These are phyloP conservation scores for Colletotrichum karsti DNA, from an alignment of 2,329 filamentous ascomycete species.

Conservation along the genomic window DNA sequence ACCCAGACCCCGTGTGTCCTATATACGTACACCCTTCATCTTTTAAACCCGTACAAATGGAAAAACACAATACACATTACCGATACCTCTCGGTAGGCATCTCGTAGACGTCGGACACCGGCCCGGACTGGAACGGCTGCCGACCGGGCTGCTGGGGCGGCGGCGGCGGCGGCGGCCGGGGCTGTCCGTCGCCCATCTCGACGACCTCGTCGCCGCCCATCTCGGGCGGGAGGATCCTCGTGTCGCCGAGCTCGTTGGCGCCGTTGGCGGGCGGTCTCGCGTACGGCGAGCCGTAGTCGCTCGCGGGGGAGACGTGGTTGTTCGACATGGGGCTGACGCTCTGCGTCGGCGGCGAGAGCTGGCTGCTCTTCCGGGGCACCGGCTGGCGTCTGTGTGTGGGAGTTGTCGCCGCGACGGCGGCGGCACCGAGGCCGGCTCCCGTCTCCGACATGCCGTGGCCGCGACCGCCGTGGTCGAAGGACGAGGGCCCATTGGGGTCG, in stretches of 20 bases:
- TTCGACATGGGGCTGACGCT: conserved; percentile 27
- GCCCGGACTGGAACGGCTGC: conserved; percentile 41
- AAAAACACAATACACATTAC: conserved; percentile 31
- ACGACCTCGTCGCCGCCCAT: conserved; percentile 33
- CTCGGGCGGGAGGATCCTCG: conserved; percentile 16
- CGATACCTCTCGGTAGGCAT: conserved; percentile 50
- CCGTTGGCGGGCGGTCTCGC: conserved; percentile 22
- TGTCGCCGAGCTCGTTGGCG: conserved; percentile 20
- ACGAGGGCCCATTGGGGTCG: conserved; percentile 41
- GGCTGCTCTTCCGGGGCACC: conserved; percentile 7
- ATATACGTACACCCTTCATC: background rate
- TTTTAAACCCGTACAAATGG: background rate
- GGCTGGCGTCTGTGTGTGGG: conserved; percentile 16
- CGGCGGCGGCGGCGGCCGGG: conserved; percentile 9
- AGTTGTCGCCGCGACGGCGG: background rate
- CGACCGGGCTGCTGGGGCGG: conserved; percentile 32
- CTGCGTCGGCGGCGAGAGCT: conserved; percentile 15
- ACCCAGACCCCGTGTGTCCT: background rate
- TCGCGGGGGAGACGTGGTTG: conserved; percentile 8
- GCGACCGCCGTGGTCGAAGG: background rate
- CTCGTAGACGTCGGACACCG: conserved; percentile 46
- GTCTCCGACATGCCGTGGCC: conserved; percentile 21
- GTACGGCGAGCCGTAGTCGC: background rate
- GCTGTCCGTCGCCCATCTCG: conserved; percentile 43
- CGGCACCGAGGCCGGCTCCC: background rate